Evolutionary conservation across 495 filamentous ascomycete species (phyloP), one percentile per base, ranked within the genome.

Genomic region (Tuber aestivum): DNA sequence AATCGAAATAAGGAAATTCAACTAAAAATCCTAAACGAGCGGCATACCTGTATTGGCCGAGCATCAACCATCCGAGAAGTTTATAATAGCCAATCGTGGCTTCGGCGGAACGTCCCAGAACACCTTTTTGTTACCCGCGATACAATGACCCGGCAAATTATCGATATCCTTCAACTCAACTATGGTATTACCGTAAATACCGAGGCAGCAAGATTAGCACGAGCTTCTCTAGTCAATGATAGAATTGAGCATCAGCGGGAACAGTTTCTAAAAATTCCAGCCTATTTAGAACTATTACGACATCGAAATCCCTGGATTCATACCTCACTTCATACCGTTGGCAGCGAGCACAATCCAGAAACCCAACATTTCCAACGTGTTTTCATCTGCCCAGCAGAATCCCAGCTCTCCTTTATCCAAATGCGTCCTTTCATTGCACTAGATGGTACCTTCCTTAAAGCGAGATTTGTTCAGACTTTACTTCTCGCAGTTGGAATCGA

Each of bases 361-460:
- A 10, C 40, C 21, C 42, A 27, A 32, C 16, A 32, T n/a, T 76
- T 73, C 70, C 73, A 73, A 61, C 12, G 32, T 10, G 23, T 78
- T 18, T 75, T 78, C 72, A 71, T 78, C 70, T 76, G 70, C 61
- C 56, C 70, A 2, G 1, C 50, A 6, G 41, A 73, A 32, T 78
- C 77, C n/a, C 61, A 76, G 37, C 20, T 70, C 0, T 70, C 42
- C 2, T 78, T 73, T 71, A 45, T 72, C 2, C 45, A 75, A 41
- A 75, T 75, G 50, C 73, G 27, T 10, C 38, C 71, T 38, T 78
- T 76, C 45, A 37, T 78, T 3, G 76, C 56, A 0, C 40, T 78
- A 27, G 74, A 77, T 70, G 38, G 72, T 5, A 71, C 77, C 1
- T 77, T 79, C 65, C 69, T 77, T 10, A 79, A 77, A 40, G 41